phyloP scores from a whole-genome alignment of 768 basidiomycete species.

The Omphalotus guepiniiformis region DNA sequence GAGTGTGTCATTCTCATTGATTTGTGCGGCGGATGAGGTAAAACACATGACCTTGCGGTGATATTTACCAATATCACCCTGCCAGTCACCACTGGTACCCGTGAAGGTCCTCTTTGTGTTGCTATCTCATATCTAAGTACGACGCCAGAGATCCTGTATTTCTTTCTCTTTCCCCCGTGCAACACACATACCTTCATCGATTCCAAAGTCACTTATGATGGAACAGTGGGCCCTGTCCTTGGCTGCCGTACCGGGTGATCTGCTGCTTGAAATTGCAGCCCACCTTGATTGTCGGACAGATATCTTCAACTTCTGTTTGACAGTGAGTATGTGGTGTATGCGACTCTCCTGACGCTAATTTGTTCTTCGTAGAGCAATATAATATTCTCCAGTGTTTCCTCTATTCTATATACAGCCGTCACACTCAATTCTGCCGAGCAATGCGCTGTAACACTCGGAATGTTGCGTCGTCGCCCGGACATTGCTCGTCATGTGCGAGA shows the following conservation, averaged over 20 bases:
- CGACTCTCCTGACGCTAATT: neutral
- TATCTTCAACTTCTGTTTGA: conserved; percentile 53
- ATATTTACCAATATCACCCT: too few species aligned
- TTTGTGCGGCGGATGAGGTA: too few species aligned
- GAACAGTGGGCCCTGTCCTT: too few species aligned
- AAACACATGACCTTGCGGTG: too few species aligned
- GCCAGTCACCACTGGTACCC: too few species aligned
- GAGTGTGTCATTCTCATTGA: too few species aligned
- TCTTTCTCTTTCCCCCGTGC: too few species aligned
- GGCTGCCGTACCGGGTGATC: conserved; percentile 45
- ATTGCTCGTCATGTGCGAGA: conserved; percentile 67
- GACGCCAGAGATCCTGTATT: too few species aligned
- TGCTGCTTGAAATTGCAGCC: conserved; percentile 62
- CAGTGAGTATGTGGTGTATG: conserved; percentile 38
- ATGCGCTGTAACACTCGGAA: conserved; percentile 57
- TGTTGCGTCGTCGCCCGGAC: conserved; percentile 51
- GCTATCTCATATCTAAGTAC: too few species aligned
- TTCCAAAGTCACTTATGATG: too few species aligned
- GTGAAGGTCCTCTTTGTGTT: too few species aligned
- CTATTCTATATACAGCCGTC: conserved; percentile 58
- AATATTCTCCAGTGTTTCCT: conserved; percentile 47
- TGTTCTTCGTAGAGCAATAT: conserved; percentile 42
- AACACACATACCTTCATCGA: too few species aligned
- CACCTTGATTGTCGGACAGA: conserved; percentile 50
- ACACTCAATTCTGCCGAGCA: conserved; percentile 51